A percentile compares a stretch with the other conserved stretches of the same genome.
phyloP scores from a whole-genome alignment of 164 flowering plant species.

The Dillenia suffruticosa region DNA sequence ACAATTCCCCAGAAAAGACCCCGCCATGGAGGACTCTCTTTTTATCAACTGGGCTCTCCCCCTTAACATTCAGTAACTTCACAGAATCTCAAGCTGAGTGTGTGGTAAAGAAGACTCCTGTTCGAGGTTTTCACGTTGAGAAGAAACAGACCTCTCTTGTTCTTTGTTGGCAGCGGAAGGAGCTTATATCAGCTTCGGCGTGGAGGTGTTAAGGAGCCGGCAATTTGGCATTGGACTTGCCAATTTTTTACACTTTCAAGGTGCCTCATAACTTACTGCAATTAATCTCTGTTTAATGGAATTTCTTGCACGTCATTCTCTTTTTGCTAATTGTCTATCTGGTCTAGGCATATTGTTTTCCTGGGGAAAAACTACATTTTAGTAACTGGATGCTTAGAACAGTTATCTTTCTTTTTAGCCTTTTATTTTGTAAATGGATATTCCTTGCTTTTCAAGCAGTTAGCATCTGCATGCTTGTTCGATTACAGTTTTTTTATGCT shows the following conservation, averaged over 20 bases:
- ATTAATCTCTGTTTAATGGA: slow-evolving; percentile 2
- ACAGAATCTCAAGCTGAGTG: slow-evolving; percentile 83
- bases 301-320: slow-evolving; percentile 31
- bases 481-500: background rate
- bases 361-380: slow-evolving; percentile 27
- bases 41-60: slow-evolving; percentile 54
- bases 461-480: no score
- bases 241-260: slow-evolving; percentile 23
- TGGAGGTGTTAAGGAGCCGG: slow-evolving; percentile 65
- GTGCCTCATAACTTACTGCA: slow-evolving; percentile 30
- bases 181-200: slow-evolving; percentile 79
- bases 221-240: no score
- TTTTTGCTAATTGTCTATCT: slow-evolving; percentile 29
- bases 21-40: slow-evolving; percentile 62
- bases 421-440: slow-evolving; percentile 20
- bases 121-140: slow-evolving; percentile 80
- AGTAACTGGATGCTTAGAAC: slow-evolving; percentile 35
- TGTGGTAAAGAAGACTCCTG: slow-evolving; percentile 61
- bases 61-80: slow-evolving; percentile 62
- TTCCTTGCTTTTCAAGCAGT: slow-evolving; percentile 13
- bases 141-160: slow-evolving; percentile 74
- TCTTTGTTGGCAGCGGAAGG: slow-evolving; percentile 78
- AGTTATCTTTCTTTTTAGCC: slow-evolving; percentile 16
- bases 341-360: slow-evolving; percentile 36
- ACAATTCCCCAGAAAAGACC: slow-evolving; percentile 35